Conservation (phyloP, 1,284 basidiomycete species). For the Ceratobasidium sp. region DNA sequence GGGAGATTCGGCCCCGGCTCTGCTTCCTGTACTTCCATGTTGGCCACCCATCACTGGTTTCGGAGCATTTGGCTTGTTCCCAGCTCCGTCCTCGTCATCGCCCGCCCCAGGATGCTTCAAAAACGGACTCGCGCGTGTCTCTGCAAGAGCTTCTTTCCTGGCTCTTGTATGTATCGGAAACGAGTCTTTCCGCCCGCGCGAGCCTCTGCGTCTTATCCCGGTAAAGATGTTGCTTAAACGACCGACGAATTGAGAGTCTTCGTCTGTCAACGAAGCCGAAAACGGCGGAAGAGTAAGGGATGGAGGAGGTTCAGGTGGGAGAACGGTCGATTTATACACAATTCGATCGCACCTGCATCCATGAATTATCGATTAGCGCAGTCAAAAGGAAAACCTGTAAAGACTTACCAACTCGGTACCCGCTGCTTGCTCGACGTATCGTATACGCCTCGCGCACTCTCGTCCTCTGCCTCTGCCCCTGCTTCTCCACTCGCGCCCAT, state of each 20-base stretch:
- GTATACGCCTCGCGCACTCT: constrained; percentile 62
- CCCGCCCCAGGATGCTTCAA: constrained; percentile 1
- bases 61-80: neutral
- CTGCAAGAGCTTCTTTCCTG: neutral
- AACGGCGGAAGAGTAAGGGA: constrained; percentile 17
- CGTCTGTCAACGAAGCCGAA: constrained; percentile 6
- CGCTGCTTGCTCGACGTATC: constrained; percentile 79
- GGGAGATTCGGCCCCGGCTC: neutral
- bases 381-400: neutral
- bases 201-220: constrained; percentile 16
- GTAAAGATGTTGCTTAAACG: constrained; percentile 13
- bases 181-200: constrained; percentile 17
- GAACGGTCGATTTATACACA: constrained; percentile 74
- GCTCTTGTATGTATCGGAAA: neutral
- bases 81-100: neutral
- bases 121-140: constrained; percentile 30
- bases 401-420: constrained; percentile 77
- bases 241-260: constrained; percentile 12
- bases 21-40: constrained; percentile 3
- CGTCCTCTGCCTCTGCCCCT: constrained; percentile 49
- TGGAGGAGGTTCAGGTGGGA: constrained; percentile 44
- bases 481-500: neutral
- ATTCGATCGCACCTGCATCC: constrained; percentile 75
- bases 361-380: neutral
- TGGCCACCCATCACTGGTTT: neutral